Percentiles rank a stretch among this genome's conserved stretches.
These are phyloP conservation scores for Inonotus hispidus DNA, from an alignment of 1,284 basidiomycete genomes.

Conservation along the genomic window DNA sequence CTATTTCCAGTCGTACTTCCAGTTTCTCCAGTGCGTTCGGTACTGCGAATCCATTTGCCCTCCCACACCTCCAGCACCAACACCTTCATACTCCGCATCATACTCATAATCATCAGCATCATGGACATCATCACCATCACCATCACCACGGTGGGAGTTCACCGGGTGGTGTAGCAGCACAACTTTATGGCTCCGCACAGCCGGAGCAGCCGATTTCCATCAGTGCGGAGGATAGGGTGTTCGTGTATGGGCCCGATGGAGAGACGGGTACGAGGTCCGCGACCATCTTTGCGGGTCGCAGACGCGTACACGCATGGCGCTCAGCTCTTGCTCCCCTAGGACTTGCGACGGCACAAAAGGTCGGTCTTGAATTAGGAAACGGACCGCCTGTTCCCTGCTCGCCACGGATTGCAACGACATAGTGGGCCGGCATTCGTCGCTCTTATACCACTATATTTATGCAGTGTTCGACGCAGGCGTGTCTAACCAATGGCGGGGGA, in stretches of 20 bases:
- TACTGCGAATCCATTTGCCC: constrained; percentile 9
- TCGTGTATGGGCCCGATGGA: constrained; percentile 69
- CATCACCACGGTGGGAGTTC: background rate
- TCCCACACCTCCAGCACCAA: background rate
- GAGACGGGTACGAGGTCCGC: constrained; percentile 57
- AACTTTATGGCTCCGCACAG: constrained; percentile 11
- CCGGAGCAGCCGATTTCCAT: constrained; percentile 15
- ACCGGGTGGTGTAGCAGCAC: background rate
- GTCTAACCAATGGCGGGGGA: no score
- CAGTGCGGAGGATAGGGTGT: constrained; percentile 44
- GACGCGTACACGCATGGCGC: constrained; percentile 47
- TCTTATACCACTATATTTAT: background rate
- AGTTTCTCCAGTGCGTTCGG: constrained; percentile 16
- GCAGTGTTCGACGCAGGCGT: no score
- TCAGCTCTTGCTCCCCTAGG: constrained; percentile 62
- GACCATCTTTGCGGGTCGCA: constrained; percentile 48
- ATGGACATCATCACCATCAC: constrained; percentile 10
- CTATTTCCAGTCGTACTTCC: constrained; percentile 5
- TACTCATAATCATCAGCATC: no score
- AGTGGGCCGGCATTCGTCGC: background rate
- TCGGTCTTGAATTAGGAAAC: constrained; percentile 65
- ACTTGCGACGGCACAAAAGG: constrained; percentile 57
- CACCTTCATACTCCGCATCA: no score
- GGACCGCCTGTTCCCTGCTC: constrained; percentile 39
- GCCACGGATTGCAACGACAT: background rate